phyloP scores from a whole-genome alignment of 1,284 basidiomycete species.

The Cryptococcus deneoformans region DNA sequence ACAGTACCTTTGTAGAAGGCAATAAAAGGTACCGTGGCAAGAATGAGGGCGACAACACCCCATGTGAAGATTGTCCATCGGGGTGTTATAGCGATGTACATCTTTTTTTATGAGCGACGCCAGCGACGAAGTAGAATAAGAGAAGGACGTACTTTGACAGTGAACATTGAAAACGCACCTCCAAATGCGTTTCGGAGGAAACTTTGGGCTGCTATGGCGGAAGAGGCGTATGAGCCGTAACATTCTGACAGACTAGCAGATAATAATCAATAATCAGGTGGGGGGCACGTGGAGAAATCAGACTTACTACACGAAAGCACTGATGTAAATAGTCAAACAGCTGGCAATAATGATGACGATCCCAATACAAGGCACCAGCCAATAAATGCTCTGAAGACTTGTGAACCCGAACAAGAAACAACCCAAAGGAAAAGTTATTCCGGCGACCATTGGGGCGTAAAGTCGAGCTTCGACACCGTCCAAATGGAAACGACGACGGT shows the following conservation, averaged over 20 bases:
- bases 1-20: conserved; percentile 38
- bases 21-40: conserved; percentile 40
- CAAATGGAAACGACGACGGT: conserved; percentile 56
- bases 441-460: conserved; percentile 64
- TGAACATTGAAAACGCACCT: conserved; percentile 25
- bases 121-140: background rate
- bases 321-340: conserved; percentile 33
- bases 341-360: conserved; percentile 55
- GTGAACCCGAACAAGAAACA: conserved; percentile 57
- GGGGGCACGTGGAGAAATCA: background rate
- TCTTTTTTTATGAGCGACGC: background rate
- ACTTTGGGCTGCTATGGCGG: conserved; percentile 23
- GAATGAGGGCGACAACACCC: conserved; percentile 18
- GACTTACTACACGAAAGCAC: conserved; percentile 41
- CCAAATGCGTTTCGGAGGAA: conserved; percentile 29
- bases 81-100: conserved; percentile 22
- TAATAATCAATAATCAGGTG: background rate
- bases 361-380: conserved; percentile 51
- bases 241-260: conserved; percentile 22
- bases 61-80: conserved; percentile 22
- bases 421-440: conserved; percentile 60
- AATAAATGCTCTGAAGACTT: conserved; percentile 27
- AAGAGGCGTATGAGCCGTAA: conserved; percentile 25
- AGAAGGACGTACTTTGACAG: conserved; percentile 2
- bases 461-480: conserved; percentile 71